A percentile compares a stretch with the other conserved stretches of the same genome.
Evolutionary conservation across 352 stramenopile species (phyloP).

Genomic region (Globisporangium sylvaticum): DNA sequence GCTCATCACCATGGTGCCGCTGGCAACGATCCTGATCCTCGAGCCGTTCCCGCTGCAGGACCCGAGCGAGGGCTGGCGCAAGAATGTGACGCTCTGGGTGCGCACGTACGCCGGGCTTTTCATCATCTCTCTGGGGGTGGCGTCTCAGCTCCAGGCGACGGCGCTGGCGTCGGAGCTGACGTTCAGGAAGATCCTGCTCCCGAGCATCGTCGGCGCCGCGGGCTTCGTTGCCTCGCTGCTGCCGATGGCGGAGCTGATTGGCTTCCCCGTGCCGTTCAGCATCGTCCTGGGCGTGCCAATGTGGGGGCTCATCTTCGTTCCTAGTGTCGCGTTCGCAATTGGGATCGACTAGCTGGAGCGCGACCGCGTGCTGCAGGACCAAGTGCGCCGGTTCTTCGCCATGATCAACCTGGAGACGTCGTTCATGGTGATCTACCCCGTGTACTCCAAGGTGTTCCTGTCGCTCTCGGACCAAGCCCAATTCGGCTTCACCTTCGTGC

Average conservation of each 20-base stretch:
- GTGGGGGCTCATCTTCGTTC: not conserved
- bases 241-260: not conserved
- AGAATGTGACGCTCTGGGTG: not conserved
- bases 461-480: not conserved
- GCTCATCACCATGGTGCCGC: not conserved
- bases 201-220: not conserved
- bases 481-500: slow-evolving; percentile 2
- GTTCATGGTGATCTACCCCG: slow-evolving; percentile 4
- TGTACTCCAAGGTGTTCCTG: not conserved
- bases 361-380: not conserved
- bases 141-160: not conserved
- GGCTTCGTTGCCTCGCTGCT: not conserved
- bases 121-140: not conserved
- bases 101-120: not conserved
- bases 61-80: slow-evolving; percentile 1
- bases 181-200: not conserved
- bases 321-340: not conserved
- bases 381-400: not conserved
- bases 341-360: not conserved
- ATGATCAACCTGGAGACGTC: slow-evolving; percentile 3
- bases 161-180: not conserved
- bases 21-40: slow-evolving; percentile 3
- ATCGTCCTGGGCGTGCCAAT: not conserved
- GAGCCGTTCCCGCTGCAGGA: slow-evolving; percentile 4
- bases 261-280: not conserved